A percentile compares a stretch with the other conserved stretches of the same genome.
phyloP scores from a whole-genome alignment of 352 stramenopile species.

The Globisporangium uncinulatum region DNA sequence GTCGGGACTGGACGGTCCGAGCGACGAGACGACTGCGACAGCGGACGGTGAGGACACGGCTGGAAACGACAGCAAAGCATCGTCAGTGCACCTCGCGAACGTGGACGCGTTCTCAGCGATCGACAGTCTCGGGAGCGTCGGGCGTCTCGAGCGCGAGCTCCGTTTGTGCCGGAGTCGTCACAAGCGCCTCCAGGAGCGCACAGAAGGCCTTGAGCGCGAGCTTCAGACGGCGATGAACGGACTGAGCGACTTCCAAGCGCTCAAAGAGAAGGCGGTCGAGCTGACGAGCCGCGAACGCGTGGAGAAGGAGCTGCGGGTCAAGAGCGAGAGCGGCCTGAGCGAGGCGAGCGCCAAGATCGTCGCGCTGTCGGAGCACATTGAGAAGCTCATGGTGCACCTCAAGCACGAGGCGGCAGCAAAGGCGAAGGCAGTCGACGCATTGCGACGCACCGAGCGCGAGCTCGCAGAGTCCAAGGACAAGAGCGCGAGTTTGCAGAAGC shows the following conservation, averaged over 20 bases:
- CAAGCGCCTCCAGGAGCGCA: slow-evolving; percentile 54
- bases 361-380: slow-evolving; percentile 92
- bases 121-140: slow-evolving; percentile 48
- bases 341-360: slow-evolving; percentile 84
- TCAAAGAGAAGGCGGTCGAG: slow-evolving; percentile 78
- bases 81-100: slow-evolving; percentile 41
- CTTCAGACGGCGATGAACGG: slow-evolving; percentile 34
- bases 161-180: slow-evolving; percentile 63
- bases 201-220: slow-evolving; percentile 47
- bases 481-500: slow-evolving; percentile 61
- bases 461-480: slow-evolving; percentile 60
- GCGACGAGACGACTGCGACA: background rate
- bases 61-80: background rate
- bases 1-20: background rate
- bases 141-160: slow-evolving; percentile 65
- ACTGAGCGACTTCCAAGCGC: slow-evolving; percentile 51
- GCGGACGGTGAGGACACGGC: background rate
- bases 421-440: slow-evolving; percentile 70
- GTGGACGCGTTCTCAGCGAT: slow-evolving; percentile 58
- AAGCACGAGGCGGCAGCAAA: slow-evolving; percentile 95
- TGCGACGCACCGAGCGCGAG: slow-evolving; percentile 80
- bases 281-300: slow-evolving; percentile 70
- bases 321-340: slow-evolving; percentile 55
- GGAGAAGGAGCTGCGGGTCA: slow-evolving; percentile 83
- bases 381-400: slow-evolving; percentile 96